Conservation (phyloP, 73 alveolate genomes). For the Stentor coeruleus region DNA sequence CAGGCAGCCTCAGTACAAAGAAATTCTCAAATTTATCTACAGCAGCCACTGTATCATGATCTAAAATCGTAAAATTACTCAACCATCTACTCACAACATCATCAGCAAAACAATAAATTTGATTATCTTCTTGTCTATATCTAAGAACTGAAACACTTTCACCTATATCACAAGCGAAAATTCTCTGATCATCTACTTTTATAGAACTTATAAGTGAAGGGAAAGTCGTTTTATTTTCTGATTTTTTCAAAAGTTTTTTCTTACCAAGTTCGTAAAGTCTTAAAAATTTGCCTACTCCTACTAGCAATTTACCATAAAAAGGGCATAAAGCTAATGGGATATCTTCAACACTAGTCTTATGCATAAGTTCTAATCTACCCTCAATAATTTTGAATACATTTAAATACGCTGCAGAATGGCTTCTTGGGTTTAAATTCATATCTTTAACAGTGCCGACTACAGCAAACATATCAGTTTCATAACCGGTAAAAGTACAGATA, state of each 20-base stretch:
- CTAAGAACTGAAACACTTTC: slow-evolving; percentile 89
- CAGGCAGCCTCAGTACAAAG: slow-evolving; percentile 91
- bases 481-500: slow-evolving; percentile 50
- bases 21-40: slow-evolving; percentile 97
- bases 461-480: slow-evolving; percentile 45
- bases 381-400: slow-evolving; percentile 67
- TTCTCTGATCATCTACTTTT: slow-evolving; percentile 84
- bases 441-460: slow-evolving; percentile 74
- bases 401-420: slow-evolving; percentile 57
- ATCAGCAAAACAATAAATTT: slow-evolving; percentile 91
- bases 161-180: slow-evolving; percentile 80
- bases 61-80: slow-evolving; percentile 78
- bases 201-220: slow-evolving; percentile 55
- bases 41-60: slow-evolving; percentile 93
- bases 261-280: slow-evolving; percentile 95
- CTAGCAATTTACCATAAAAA: slow-evolving; percentile 82
- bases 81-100: slow-evolving; percentile 96
- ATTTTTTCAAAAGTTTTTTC: slow-evolving; percentile 90
- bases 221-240: slow-evolving; percentile 78
- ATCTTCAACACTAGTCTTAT: slow-evolving; percentile 84
- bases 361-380: slow-evolving; percentile 70
- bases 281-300: slow-evolving; percentile 90
- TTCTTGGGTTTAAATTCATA: slow-evolving; percentile 50
- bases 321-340: slow-evolving; percentile 88
- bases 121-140: slow-evolving; percentile 80